Evolutionary conservation across 2,329 filamentous ascomycete species (phyloP), one percentile per base, ranked within the genome.

Genomic region (Diaporthe capsici): DNA sequence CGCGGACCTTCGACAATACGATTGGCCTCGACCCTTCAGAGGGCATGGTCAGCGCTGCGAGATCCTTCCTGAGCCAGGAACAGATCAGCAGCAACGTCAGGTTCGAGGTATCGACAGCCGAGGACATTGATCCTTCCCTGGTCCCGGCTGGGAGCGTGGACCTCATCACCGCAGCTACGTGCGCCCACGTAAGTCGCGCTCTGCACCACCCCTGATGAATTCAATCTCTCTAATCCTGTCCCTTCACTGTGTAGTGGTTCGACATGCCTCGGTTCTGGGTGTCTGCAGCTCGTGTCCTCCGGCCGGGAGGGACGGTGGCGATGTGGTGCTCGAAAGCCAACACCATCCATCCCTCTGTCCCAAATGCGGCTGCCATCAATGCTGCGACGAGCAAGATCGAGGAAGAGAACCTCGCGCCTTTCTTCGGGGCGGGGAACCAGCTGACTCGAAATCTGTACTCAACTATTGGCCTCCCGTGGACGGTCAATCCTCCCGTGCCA

Each of bases 41-140:
- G 20, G 87, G 85, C 57, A 92, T 92, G 90, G 88, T 92, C 68
- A 79, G 75, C 17, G 83, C 85, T 0, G 90, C 90, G 4, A 82
- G 82, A 0, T 79, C 82, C 0, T 78, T 86, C 0, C 82, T 80
- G 0, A 78, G 77, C 4, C 80, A 79, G 0, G 0, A 85, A 88
- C 47, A 79, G 78, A 5, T 49, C 7, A 70, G 5, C 7, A 20
- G 37, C 4, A 28, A 49, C 20, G 25, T 76, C 47, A 49, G 25
- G 20, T 91, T 86, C 76, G 82, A 83, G 0, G 80, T 87, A 15
- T 85, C 84, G 1, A 79, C 81, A 0, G 88, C 88, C 2, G 88
- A 90, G 76, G 81, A 84, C 0, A 82, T 90, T 3, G 84, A 83
- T 25, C 72, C 77, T 3, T 73, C 81, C 2, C 76, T 84, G 20